Conservation (phyloP, 495 filamentous ascomycete species). For the Rusavskia elegans region DNA sequence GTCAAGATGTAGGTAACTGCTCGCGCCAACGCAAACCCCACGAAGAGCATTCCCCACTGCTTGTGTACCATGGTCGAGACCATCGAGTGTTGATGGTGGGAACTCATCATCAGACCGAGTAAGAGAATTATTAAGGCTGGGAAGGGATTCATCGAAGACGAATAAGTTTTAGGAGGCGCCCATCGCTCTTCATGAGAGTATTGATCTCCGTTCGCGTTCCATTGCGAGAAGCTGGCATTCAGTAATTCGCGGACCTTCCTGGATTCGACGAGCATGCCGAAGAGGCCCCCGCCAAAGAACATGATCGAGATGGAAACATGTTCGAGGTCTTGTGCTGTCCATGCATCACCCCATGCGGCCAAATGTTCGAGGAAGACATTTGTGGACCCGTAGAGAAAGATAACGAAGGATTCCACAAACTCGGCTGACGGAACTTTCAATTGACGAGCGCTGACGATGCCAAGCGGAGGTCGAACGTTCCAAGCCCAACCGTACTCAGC, state of each 20-base stretch:
- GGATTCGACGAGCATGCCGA: constrained; percentile 91
- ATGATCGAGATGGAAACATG: constrained; percentile 86
- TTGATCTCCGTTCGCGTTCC: constrained; percentile 20
- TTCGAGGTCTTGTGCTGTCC: constrained; percentile 70
- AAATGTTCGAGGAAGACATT: constrained; percentile 94
- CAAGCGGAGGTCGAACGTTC: constrained; percentile 57
- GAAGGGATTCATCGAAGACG: constrained; percentile 74
- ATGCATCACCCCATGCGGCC: constrained; percentile 47
- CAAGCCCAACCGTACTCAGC: constrained; percentile 90
- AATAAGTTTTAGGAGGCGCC: constrained; percentile 48
- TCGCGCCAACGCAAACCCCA: constrained; percentile 64
- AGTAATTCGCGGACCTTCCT: constrained; percentile 49
- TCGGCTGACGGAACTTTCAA: constrained; percentile 63
- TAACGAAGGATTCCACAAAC: constrained; percentile 74
- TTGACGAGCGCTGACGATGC: constrained; percentile 39
- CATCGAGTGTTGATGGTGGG: constrained; percentile 74
- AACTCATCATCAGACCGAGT: constrained; percentile 86
- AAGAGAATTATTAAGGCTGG: constrained; percentile 75
- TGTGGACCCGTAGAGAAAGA: constrained; percentile 74
- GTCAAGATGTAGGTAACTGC: constrained; percentile 64
- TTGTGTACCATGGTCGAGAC: constrained; percentile 84
- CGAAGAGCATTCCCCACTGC: constrained; percentile 82
- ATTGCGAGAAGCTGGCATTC: constrained; percentile 41
- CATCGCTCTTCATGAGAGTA: constrained; percentile 28
- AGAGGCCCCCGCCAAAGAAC: constrained; percentile 89